These are phyloP conservation scores for Colletotrichum lindemuthianum DNA, from an alignment of 2,329 filamentous ascomycete species.

Conservation along the genomic window DNA sequence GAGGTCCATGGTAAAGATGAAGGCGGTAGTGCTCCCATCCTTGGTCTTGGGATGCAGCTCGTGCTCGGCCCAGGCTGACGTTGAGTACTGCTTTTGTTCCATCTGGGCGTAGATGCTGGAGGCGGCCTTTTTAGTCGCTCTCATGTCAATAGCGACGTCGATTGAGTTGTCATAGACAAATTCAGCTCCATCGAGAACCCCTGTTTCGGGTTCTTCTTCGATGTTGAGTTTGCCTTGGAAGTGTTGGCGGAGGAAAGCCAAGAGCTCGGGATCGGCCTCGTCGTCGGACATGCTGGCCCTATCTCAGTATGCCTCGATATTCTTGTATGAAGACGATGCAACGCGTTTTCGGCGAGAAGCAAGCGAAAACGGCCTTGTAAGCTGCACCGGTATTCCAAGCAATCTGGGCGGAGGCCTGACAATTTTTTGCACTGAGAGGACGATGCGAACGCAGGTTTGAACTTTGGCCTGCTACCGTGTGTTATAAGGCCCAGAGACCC, in stretches of 20 bases:
- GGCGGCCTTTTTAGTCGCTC: constrained; percentile 83
- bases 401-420: constrained; percentile 20
- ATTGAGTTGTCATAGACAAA: constrained; percentile 92
- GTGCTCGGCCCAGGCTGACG: constrained; percentile 86
- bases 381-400: constrained; percentile 21
- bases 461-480: constrained; percentile 5
- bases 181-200: constrained; percentile 83
- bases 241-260: constrained; percentile 86
- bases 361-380: constrained; percentile 14
- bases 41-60: constrained; percentile 88
- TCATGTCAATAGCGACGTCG: constrained; percentile 89
- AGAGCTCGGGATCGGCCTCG: constrained; percentile 87
- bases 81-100: constrained; percentile 85
- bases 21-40: constrained; percentile 82
- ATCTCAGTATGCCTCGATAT: neutral
- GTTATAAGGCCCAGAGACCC: constrained; percentile 20
- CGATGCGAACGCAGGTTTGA: constrained; percentile 15
- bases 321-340: neutral
- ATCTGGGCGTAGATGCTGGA: constrained; percentile 82
- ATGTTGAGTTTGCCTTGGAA: constrained; percentile 69
- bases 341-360: neutral
- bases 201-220: constrained; percentile 75
- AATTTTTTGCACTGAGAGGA: constrained; percentile 29
- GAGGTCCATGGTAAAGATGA: constrained; percentile 97
- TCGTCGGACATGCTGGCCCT: constrained; percentile 80